Percentiles rank a stretch among this genome's conserved stretches.
These are phyloP conservation scores for Wickerhamiella occidentalis DNA, from an alignment of 805 yeast genomes.

Conservation along the genomic window DNA sequence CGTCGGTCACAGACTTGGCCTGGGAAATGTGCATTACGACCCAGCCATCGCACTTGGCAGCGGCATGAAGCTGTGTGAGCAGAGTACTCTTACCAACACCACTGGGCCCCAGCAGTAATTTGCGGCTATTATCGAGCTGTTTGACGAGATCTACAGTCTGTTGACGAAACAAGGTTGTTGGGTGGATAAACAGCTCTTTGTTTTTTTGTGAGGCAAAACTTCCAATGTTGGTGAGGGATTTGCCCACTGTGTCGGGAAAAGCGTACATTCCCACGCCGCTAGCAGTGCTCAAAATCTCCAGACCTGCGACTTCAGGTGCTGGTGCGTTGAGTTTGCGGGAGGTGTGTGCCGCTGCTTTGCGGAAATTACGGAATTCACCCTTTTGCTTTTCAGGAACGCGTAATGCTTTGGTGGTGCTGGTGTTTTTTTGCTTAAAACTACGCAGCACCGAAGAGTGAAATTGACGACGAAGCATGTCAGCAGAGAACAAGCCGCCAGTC, in stretches of 20 bases:
- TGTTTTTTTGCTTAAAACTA: slow-evolving; percentile 15
- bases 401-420: slow-evolving; percentile 10
- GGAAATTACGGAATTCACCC: slow-evolving; percentile 21
- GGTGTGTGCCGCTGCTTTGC: slow-evolving; percentile 17
- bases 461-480: slow-evolving; percentile 8
- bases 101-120: slow-evolving; percentile 22
- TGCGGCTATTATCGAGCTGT: slow-evolving; percentile 1
- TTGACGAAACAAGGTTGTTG: slow-evolving; percentile 15
- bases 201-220: slow-evolving; percentile 19
- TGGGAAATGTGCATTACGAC: slow-evolving; percentile 53
- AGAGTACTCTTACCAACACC: slow-evolving; percentile 75
- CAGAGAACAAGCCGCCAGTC: background rate
- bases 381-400: slow-evolving; percentile 17
- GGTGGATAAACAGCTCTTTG: slow-evolving; percentile 18
- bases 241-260: slow-evolving; percentile 18
- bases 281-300: background rate
- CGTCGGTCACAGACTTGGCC: slow-evolving; percentile 53
- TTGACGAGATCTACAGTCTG: slow-evolving; percentile 10
- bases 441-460: slow-evolving; percentile 12
- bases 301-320: slow-evolving; percentile 16
- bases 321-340: background rate
- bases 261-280: slow-evolving; percentile 13
- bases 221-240: slow-evolving; percentile 17
- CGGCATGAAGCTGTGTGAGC: slow-evolving; percentile 55
- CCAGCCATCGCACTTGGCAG: slow-evolving; percentile 33